Evolutionary conservation across 768 basidiomycete genomes (phyloP), one percentile per base, ranked within the genome.

Genomic region (Lepiota venenata): DNA sequence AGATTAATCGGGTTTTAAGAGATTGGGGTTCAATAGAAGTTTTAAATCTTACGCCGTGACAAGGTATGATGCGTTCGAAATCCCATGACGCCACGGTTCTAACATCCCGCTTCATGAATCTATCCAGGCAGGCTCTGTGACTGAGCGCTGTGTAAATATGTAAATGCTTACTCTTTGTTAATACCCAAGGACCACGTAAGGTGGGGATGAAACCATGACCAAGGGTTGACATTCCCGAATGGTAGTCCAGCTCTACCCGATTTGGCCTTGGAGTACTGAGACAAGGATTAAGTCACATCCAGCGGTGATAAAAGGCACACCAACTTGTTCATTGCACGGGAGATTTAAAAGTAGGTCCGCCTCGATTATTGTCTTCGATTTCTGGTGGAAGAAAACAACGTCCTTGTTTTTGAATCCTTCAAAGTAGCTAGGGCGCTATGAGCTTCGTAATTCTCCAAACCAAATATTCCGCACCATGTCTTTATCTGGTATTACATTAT

Each of bases 301-400:
- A 54, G 12, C 47, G 36, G 45, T 25, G 14, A 40, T 10, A n/a
- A 7, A 37, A 15, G 21, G 4, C 1, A 41, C 1, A 54, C 62
- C 38, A 53, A 83, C 84, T 71, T 93, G 91, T 68, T 95, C 92
- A 2, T 66, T 84, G 3, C 81, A 73, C 1, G 92, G 91, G 11
- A 95, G 72, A 70, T 94, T 94, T 73, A 92, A 81, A 2, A 95
- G 66, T 41, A 95, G 72, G 66, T 97, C 93, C 2, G 90, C 93
- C 66, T 87, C 76, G 43, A 95, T 79, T 42, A 95, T 71, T 0
- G 85, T 81, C 65, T 83, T 88, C 12, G 84, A 87, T 0, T 80
- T 72, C 11, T 73, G 69, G 63, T 96, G 93, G 55, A 87, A 79
- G 69, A 91, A 93, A 0, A 91, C 89, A 12, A 94, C 81, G 50